These are phyloP conservation scores for Alternaria alternata DNA, from an alignment of 2,329 filamentous ascomycete species.

Conservation along the genomic window DNA sequence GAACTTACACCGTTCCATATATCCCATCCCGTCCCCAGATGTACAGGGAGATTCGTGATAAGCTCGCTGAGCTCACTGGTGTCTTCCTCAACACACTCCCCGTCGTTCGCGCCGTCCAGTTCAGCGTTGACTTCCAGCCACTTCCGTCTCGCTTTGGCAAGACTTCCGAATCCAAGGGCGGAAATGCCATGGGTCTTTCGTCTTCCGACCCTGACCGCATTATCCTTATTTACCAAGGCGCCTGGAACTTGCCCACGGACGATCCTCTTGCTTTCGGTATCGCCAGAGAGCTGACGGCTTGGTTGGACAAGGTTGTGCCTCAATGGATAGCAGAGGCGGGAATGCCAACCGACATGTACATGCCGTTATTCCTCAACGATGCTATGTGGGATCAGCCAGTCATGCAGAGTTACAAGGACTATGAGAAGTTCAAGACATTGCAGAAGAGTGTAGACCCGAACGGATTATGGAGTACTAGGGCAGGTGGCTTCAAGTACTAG, in stretches of 20 bases:
- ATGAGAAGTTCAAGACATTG: constrained; percentile 30
- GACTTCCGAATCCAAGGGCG: constrained; percentile 27
- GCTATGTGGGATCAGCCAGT: constrained; percentile 34
- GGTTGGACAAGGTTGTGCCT: constrained; percentile 32
- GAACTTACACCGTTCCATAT: constrained; percentile 38
- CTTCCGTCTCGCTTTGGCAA: constrained; percentile 30
- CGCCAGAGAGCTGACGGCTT: constrained; percentile 29
- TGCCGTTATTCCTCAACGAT: constrained; percentile 37
- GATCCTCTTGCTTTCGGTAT: constrained; percentile 23
- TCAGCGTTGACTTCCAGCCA: constrained; percentile 37
- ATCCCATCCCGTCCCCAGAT: constrained; percentile 40
- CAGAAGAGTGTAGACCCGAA: constrained; percentile 31
- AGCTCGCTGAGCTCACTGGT: constrained; percentile 36
- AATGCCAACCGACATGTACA: constrained; percentile 23
- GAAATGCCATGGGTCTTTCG: constrained; percentile 36
- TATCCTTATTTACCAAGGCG: constrained; percentile 32
- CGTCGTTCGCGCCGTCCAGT: constrained; percentile 22
- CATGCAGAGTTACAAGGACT: constrained; percentile 27
- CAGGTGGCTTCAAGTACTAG: constrained; percentile 34
- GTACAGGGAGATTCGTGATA: constrained; percentile 46
- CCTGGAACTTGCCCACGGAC: constrained; percentile 25
- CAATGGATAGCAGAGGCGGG: constrained; percentile 34
- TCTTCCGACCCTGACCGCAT: constrained; percentile 31
- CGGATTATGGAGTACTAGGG: constrained; percentile 30
- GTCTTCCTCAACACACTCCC: constrained; percentile 29